phyloP scores from a whole-genome alignment of 192 early-diverging fungal genomes.

The Gigaspora rosea region DNA sequence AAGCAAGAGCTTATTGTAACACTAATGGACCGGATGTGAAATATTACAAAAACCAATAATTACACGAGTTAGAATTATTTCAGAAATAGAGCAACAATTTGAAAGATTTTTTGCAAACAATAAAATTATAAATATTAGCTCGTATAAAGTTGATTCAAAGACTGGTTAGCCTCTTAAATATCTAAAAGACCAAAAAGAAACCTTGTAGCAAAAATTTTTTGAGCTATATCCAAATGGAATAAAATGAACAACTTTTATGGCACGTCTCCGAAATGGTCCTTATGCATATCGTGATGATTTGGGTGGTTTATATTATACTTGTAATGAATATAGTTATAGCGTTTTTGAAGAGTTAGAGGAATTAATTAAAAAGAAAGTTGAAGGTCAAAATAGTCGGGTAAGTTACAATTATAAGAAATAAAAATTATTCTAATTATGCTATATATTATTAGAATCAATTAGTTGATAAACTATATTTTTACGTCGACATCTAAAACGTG shows the following conservation, averaged over 20 bases:
- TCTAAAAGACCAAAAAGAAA: slow-evolving; percentile 19
- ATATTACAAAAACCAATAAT: slow-evolving; percentile 1
- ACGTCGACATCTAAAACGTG: neutral
- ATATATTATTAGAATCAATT: neutral
- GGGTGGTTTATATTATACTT: neutral
- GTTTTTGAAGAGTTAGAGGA: neutral
- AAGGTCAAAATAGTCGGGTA: neutral
- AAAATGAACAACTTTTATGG: slow-evolving; percentile 5
- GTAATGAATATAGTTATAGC: slow-evolving; percentile 2
- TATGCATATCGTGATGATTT: slow-evolving; percentile 5
- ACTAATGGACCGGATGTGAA: neutral
- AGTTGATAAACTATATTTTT: neutral
- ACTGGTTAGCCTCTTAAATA: neutral
- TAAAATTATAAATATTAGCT: slow-evolving; percentile 2
- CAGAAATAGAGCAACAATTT: slow-evolving; percentile 7
- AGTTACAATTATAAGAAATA: too few relatives aligned
- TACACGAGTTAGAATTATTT: neutral
- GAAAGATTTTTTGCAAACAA: slow-evolving; percentile 3
- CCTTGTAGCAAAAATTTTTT: neutral
- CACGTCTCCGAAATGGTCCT: neutral
- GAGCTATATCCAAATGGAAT: slow-evolving; percentile 9
- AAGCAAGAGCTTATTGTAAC: neutral
- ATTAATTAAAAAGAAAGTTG: neutral
- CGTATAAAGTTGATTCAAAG: neutral
- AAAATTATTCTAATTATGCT: too few relatives aligned